A percentile compares a stretch with the other conserved stretches of the same genome.
These are phyloP conservation scores for Cruciata laevipes DNA, from an alignment of 257 asterid species.

Conservation along the genomic window DNA sequence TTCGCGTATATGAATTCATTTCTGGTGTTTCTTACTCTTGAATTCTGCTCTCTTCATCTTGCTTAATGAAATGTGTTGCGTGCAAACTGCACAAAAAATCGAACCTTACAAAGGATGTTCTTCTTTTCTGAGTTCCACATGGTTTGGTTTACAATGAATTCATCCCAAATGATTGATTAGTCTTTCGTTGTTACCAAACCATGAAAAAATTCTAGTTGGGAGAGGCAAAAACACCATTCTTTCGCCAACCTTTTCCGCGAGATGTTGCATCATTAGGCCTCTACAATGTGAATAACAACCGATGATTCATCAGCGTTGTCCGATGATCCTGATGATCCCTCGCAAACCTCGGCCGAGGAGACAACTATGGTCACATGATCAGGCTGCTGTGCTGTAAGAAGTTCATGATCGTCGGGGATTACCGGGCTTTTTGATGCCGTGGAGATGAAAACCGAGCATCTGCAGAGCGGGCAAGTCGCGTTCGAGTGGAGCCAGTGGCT, in stretches of 20 bases:
- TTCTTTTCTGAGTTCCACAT: neutral
- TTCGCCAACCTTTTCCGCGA: neutral
- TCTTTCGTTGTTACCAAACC: neutral
- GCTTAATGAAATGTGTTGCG: neutral
- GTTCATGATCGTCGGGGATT: neutral
- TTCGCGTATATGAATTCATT: neutral
- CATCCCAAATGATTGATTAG: neutral
- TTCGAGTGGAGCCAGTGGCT: slow-evolving; percentile 63
- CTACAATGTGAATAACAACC: slow-evolving; percentile 13
- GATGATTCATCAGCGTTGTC: slow-evolving; percentile 18
- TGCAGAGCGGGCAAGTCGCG: slow-evolving; percentile 74
- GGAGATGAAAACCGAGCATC: slow-evolving; percentile 32
- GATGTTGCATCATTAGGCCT: neutral
- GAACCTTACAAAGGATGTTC: neutral
- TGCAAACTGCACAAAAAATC: neutral
- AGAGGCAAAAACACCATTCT: neutral
- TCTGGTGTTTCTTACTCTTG: neutral
- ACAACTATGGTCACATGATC: slow-evolving; percentile 3
- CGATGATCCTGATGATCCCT: slow-evolving; percentile 14
- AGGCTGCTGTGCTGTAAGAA: slow-evolving; percentile 6
- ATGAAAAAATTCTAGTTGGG: neutral
- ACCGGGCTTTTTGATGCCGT: neutral
- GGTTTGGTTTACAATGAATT: neutral
- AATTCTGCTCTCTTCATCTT: neutral
- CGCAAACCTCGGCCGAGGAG: neutral